A percentile compares a stretch with the other conserved stretches of the same genome.
phyloP scores from a whole-genome alignment of 2,329 filamentous ascomycete genomes.

The Calonectria crousiana region DNA sequence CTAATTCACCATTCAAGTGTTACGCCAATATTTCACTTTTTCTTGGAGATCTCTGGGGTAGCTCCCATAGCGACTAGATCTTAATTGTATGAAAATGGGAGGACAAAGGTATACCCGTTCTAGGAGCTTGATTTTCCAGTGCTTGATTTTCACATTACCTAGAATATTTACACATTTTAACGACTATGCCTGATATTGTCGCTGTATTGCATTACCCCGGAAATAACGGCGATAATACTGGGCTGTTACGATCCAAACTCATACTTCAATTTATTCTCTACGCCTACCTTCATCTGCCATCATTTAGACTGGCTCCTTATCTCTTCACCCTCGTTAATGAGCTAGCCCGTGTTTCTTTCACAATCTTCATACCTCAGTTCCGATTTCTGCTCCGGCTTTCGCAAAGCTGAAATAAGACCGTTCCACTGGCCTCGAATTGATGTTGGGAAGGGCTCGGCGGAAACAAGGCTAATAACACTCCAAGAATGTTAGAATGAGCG shows the following conservation, averaged over 20 bases:
- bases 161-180: neutral
- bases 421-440: conserved; percentile 62
- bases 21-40: neutral
- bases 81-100: neutral
- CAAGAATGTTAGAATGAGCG: neutral
- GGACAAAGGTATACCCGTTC: neutral
- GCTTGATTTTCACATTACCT: neutral
- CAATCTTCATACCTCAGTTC: conserved; percentile 45
- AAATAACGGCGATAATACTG: neutral
- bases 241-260: no score
- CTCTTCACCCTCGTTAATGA: neutral
- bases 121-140: neutral
- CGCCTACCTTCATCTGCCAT: no score
- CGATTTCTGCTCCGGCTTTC: conserved; percentile 63
- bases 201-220: neutral
- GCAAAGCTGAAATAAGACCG: conserved; percentile 60
- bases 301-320: neutral
- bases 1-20: neutral
- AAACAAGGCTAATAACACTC: conserved; percentile 53
- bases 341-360: neutral
- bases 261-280: no score
- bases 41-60: neutral
- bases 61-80: neutral
- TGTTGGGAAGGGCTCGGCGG: conserved; percentile 63
- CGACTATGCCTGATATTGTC: neutral